These are phyloP conservation scores for Fragilaria radians DNA, from an alignment of 108 stramenopile genomes.

Conservation along the genomic window DNA sequence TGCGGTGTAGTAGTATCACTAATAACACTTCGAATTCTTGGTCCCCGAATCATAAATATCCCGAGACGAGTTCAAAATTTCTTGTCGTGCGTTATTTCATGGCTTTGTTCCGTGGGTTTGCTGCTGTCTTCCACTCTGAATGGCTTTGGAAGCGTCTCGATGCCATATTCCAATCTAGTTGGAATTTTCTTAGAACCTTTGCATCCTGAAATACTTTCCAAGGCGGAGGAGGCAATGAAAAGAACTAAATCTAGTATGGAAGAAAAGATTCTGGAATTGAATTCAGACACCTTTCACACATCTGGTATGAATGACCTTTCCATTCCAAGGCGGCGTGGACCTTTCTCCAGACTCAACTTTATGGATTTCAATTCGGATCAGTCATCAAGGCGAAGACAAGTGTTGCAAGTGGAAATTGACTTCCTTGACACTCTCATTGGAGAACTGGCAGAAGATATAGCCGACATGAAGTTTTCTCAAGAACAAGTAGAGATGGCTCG, in stretches of 20 bases:
- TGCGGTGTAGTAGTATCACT: constrained; percentile 8
- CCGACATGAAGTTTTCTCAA: constrained; percentile 60
- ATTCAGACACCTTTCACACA: neutral
- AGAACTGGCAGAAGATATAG: constrained; percentile 61
- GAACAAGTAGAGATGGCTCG: constrained; percentile 42
- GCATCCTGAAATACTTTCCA: constrained; percentile 29
- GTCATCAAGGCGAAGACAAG: constrained; percentile 28
- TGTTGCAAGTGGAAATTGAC: constrained; percentile 40
- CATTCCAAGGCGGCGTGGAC: neutral
- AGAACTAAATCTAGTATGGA: constrained; percentile 24
- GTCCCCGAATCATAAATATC: constrained; percentile 29
- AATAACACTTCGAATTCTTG: constrained; percentile 19
- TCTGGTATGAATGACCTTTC: constrained; percentile 13
- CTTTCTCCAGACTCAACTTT: neutral
- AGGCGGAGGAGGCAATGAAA: constrained; percentile 46
- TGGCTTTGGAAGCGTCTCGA: constrained; percentile 75
- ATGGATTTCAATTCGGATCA: constrained; percentile 15
- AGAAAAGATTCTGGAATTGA: constrained; percentile 15
- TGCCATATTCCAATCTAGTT: constrained; percentile 59
- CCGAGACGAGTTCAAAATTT: neutral
- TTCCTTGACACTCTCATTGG: constrained; percentile 51
- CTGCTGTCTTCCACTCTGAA: constrained; percentile 57
- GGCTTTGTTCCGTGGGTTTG: constrained; percentile 56
- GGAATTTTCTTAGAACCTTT: constrained; percentile 58
- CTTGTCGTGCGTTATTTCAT: constrained; percentile 27